These are phyloP conservation scores for Scorias spongiosa DNA, from an alignment of 2,329 filamentous ascomycete genomes.

Conservation along the genomic window DNA sequence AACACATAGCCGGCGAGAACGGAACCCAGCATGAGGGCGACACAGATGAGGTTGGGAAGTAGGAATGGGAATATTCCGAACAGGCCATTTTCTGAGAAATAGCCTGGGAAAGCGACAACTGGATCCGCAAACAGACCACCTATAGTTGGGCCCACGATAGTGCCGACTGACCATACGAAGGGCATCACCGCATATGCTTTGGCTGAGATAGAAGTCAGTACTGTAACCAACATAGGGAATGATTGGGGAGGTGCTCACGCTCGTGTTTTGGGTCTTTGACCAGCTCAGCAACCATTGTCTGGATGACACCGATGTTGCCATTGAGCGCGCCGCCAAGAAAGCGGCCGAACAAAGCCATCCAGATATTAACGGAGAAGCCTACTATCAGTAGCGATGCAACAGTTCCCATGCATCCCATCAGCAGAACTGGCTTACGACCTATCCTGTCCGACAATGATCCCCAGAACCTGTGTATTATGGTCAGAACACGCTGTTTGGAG, in stretches of 20 bases:
- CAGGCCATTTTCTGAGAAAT: constrained; percentile 52
- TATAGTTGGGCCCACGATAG: constrained; percentile 75
- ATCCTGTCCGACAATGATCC: constrained; percentile 67
- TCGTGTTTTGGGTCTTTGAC: constrained; percentile 74
- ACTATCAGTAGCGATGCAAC: constrained; percentile 71
- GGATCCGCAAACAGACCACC: constrained; percentile 78
- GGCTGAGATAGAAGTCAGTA: constrained; percentile 31
- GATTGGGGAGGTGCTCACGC: constrained; percentile 42
- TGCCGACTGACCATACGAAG: constrained; percentile 84
- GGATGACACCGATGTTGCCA: constrained; percentile 62
- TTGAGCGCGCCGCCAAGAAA: constrained; percentile 70
- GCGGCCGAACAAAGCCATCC: constrained; percentile 63
- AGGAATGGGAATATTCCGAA: constrained; percentile 75
- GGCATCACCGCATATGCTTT: constrained; percentile 85
- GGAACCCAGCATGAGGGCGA: constrained; percentile 58
- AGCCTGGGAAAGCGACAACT: constrained; percentile 52
- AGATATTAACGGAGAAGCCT: constrained; percentile 69
- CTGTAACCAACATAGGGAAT: background rate
- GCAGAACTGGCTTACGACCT: constrained; percentile 70
- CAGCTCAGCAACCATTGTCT: constrained; percentile 85
- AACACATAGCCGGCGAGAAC: constrained; percentile 68
- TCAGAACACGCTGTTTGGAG: too few species aligned
- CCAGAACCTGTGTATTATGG: constrained; percentile 45
- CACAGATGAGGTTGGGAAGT: constrained; percentile 77
- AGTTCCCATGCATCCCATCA: constrained; percentile 69